A percentile compares a stretch with the other conserved stretches of the same genome.
Conservation (phyloP, 176 grass and related monocot species). For the Oryza glumipatula region DNA sequence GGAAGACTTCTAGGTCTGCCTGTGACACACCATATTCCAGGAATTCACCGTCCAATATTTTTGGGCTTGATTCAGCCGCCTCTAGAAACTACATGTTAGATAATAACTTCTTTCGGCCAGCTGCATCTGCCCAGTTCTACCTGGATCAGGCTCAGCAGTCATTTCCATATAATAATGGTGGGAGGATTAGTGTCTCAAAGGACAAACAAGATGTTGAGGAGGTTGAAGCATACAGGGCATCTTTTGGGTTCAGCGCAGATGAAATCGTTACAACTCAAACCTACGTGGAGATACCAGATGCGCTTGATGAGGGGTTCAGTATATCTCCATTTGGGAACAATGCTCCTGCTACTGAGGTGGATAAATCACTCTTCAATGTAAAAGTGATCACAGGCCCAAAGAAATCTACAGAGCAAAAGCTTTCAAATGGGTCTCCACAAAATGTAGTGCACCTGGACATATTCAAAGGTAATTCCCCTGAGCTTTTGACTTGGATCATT, state of each 20-base stretch:
- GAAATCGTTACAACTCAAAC: slow-evolving; percentile 78
- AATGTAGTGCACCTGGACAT: slow-evolving; percentile 42
- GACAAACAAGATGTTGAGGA: slow-evolving; percentile 97
- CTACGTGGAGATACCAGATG: slow-evolving; percentile 76
- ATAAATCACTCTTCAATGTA: slow-evolving; percentile 47
- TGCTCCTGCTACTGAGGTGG: slow-evolving; percentile 46
- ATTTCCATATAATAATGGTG: slow-evolving; percentile 66
- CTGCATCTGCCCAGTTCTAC: slow-evolving; percentile 79
- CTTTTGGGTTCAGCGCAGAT: slow-evolving; percentile 99
- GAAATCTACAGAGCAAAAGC: slow-evolving; percentile 40
- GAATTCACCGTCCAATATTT: slow-evolving; percentile 67
- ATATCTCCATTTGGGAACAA: slow-evolving; percentile 85
- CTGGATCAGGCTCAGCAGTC: slow-evolving; percentile 95
- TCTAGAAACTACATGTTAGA: slow-evolving; percentile 76
- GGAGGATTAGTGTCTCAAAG: slow-evolving; percentile 84
- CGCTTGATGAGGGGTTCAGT: slow-evolving; percentile 80
- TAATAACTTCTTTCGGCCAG: slow-evolving; percentile 74
- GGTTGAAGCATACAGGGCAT: slow-evolving; percentile 96
- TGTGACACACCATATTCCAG: slow-evolving; percentile 80
- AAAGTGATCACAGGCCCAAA: slow-evolving; percentile 45
- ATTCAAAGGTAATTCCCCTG: slow-evolving; percentile 45
- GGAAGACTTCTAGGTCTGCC: slow-evolving; percentile 77
- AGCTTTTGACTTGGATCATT: slow-evolving; percentile 1
- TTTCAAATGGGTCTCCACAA: slow-evolving; percentile 40
- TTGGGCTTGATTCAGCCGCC: slow-evolving; percentile 70